Evolutionary conservation across 768 basidiomycete genomes (phyloP), one percentile per base, ranked within the genome.

Genomic region (Lactarius quietus): DNA sequence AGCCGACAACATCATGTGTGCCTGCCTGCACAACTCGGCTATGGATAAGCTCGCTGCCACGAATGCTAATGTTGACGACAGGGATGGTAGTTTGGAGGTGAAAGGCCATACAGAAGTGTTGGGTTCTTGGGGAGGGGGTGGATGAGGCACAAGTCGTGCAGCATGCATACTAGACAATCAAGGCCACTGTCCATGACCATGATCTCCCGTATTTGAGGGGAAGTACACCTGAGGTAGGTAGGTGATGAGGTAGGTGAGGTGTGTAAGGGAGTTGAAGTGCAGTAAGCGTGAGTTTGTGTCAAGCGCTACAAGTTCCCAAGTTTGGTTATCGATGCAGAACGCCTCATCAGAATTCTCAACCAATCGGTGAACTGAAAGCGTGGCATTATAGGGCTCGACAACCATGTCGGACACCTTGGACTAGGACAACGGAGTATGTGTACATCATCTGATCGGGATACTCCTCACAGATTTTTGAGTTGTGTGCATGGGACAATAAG

Each of bases 371-470:
- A n/a, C n/a, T n/a, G n/a, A n/a, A n/a, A n/a, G n/a, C n/a, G n/a
- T n/a, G n/a, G n/a, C n/a, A n/a, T n/a, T n/a, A n/a, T n/a, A n/a
- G n/a, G n/a, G n/a, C 82, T 98, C 96, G 70, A 98, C 95, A 71
- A 99, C 97, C 64, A 97, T 98, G 76, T 98, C 97, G 15, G 95
- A 98, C 60, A 98, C 95, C 77, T 96, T 96, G 96, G 95, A 78
- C 88, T 90, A 36, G 96, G 96, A 98, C 93, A 72, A 99, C 96
- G 62, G 97, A 98, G 83, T 96, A 99, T 67, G 97, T 98, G 77
- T 93, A 94, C 96, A 98, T 98, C 96, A 99, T 99, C 63, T 97
- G 84, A 78, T 99, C 97, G 70, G 96, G 97, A 79, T 92, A 99
- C 76, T 99, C 96, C 78, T 98, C 95, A 70, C 96, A 87, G 76